Evolutionary conservation across 176 grass and related monocot genomes (phyloP).

Genomic region (Musa troglodytarum): DNA sequence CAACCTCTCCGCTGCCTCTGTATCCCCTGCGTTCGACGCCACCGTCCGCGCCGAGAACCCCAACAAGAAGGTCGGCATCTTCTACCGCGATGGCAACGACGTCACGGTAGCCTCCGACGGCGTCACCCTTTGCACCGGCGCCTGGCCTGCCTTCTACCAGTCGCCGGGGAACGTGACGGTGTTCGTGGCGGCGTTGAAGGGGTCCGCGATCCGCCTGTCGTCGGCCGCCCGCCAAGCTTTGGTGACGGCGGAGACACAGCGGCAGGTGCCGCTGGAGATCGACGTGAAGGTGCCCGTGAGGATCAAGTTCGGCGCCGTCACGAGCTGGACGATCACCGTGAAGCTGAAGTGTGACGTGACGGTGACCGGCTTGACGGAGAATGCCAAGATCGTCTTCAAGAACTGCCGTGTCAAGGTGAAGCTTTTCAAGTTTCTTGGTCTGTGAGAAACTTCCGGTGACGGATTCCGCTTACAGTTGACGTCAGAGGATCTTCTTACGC

Average conservation of each 20-base stretch:
- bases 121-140: slow-evolving; percentile 30
- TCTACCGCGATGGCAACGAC: slow-evolving; percentile 46
- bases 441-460: slow-evolving; percentile 4
- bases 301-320: slow-evolving; percentile 39
- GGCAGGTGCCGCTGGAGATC: slow-evolving; percentile 45
- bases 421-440: slow-evolving; percentile 47
- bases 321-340: slow-evolving; percentile 54
- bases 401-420: slow-evolving; percentile 26
- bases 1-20: slow-evolving; percentile 5
- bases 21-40: slow-evolving; percentile 31
- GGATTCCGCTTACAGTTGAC: too few relatives aligned
- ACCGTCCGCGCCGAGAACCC: slow-evolving; percentile 47
- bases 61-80: slow-evolving; percentile 48
- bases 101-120: slow-evolving; percentile 36
- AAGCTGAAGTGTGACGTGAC: slow-evolving; percentile 52
- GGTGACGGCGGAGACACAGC: slow-evolving; percentile 4
- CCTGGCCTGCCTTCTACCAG: slow-evolving; percentile 66
- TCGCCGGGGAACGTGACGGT: slow-evolving; percentile 52
- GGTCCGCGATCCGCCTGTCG: slow-evolving; percentile 25
- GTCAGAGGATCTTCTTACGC: too few relatives aligned
- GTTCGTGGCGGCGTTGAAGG: slow-evolving; percentile 20
- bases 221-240: slow-evolving; percentile 8
- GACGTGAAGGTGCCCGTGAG: slow-evolving; percentile 32
- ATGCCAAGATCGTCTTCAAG: slow-evolving; percentile 21
- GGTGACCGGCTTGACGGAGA: slow-evolving; percentile 40